These are phyloP conservation scores for Fusarium robinianum DNA, from an alignment of 2,329 filamentous ascomycete genomes.

Conservation along the genomic window DNA sequence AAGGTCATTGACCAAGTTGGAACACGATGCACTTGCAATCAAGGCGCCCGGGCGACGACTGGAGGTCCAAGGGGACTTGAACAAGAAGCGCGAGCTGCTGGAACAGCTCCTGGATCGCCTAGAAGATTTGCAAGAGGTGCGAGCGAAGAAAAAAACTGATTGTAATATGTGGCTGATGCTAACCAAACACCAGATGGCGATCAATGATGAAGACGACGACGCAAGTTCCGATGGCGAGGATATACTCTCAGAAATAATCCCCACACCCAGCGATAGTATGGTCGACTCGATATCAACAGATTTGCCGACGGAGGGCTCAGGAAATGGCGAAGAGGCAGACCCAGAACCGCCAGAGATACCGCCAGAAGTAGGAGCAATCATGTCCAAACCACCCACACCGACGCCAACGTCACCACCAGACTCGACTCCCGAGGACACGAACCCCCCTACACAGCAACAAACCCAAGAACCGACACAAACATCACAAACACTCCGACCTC, in stretches of 20 bases:
- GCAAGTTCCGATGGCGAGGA: conserved; percentile 60
- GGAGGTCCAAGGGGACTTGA: conserved; percentile 66
- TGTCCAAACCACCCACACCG: conserved; percentile 17
- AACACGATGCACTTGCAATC: conserved; percentile 67
- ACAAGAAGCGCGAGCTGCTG: conserved; percentile 66
- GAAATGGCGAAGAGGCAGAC: conserved; percentile 40
- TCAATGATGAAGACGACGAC: conserved; percentile 45
- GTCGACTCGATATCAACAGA: conserved; percentile 45
- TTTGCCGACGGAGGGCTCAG: conserved; percentile 23
- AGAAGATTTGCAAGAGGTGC: conserved; percentile 68
- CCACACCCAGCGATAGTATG: conserved; percentile 58
- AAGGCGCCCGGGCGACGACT: conserved; percentile 63
- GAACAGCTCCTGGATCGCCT: conserved; percentile 69
- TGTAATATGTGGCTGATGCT: conserved; percentile 4
- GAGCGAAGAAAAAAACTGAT: not conserved
- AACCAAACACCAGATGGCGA: conserved; percentile 38
- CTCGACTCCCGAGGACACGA: conserved; percentile 14
- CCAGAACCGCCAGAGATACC: conserved; percentile 53
- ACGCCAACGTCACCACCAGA: conserved; percentile 14
- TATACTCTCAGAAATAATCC: conserved; percentile 58
- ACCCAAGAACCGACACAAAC: conserved; percentile 40
- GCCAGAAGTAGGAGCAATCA: conserved; percentile 13
- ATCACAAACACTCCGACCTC: conserved; percentile 43
- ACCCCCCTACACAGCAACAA: conserved; percentile 8
- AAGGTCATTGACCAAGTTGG: conserved; percentile 68